Evolutionary conservation across 495 filamentous ascomycete species (phyloP).

Genomic region (Penicillium lividum): DNA sequence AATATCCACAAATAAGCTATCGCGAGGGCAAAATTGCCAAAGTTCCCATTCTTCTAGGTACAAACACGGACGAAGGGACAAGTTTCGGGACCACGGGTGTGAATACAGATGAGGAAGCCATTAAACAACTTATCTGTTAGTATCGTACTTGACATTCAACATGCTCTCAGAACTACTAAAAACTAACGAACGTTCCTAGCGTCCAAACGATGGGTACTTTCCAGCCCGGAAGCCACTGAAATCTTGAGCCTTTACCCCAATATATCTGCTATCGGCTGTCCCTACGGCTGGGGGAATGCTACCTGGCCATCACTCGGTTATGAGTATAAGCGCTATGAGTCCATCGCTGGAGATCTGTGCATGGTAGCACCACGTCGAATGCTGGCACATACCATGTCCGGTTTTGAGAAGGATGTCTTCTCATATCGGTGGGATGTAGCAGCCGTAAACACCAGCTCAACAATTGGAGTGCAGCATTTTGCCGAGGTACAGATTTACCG

Average conservation of each 20-base stretch:
- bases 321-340: conserved; percentile 53
- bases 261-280: conserved; percentile 44
- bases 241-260: conserved; percentile 42
- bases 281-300: conserved; percentile 51
- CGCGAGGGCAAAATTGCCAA: conserved; percentile 36
- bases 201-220: conserved; percentile 41
- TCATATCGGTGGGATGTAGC: conserved; percentile 57
- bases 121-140: conserved; percentile 42
- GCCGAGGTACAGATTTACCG: conserved; percentile 28
- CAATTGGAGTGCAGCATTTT: conserved; percentile 40
- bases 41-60: conserved; percentile 48
- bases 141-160: not conserved
- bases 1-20: conserved; percentile 42
- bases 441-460: conserved; percentile 29
- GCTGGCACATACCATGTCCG: conserved; percentile 51
- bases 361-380: conserved; percentile 57
- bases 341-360: conserved; percentile 54
- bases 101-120: conserved; percentile 45
- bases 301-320: conserved; percentile 45
- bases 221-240: conserved; percentile 28
- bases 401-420: conserved; percentile 44
- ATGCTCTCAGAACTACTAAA: too few species aligned
- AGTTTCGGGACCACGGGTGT: conserved; percentile 47
- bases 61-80: conserved; percentile 52
- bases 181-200: conserved; percentile 15